Conservation (phyloP, 179 eudicot genomes). For the Corrigiola litoralis region DNA sequence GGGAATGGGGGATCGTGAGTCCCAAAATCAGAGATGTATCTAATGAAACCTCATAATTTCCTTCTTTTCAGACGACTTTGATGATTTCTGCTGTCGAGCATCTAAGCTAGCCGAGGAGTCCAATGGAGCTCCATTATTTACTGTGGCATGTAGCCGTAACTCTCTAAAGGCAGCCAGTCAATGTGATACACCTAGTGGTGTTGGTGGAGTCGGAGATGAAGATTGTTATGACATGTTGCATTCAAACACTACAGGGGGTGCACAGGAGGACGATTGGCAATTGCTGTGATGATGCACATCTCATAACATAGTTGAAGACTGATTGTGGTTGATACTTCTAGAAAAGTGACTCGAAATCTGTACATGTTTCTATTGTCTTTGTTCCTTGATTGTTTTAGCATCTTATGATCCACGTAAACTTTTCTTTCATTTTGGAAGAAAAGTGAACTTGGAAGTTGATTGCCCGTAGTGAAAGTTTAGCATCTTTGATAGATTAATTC, state of each 20-base stretch:
- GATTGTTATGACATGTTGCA: constrained; percentile 38
- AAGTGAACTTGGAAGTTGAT: constrained; percentile 2
- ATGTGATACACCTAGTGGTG: constrained; percentile 14
- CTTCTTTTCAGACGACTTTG: constrained; percentile 53
- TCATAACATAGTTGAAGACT: no score
- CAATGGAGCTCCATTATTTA: constrained; percentile 79
- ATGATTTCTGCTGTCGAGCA: constrained; percentile 69
- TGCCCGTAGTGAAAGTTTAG: not conserved
- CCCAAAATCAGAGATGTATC: not conserved
- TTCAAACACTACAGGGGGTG: constrained; percentile 27
- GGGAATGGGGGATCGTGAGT: no score
- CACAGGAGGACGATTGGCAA: constrained; percentile 85
- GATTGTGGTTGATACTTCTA: not conserved
- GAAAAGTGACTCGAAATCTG: not conserved
- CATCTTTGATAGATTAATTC: constrained; percentile 2
- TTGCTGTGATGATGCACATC: constrained; percentile 57
- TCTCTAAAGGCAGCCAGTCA: constrained; percentile 24
- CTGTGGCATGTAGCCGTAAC: constrained; percentile 48
- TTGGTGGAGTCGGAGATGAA: constrained; percentile 21
- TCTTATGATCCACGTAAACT: constrained; percentile 8
- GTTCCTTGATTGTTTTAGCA: constrained; percentile 11
- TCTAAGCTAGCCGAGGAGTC: constrained; percentile 59
- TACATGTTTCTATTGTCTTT: constrained; percentile 5
- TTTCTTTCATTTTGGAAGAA: not conserved
- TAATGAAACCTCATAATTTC: not conserved